These are phyloP conservation scores for Pouteria campechiana DNA, from an alignment of 179 eudicot species.

Conservation along the genomic window DNA sequence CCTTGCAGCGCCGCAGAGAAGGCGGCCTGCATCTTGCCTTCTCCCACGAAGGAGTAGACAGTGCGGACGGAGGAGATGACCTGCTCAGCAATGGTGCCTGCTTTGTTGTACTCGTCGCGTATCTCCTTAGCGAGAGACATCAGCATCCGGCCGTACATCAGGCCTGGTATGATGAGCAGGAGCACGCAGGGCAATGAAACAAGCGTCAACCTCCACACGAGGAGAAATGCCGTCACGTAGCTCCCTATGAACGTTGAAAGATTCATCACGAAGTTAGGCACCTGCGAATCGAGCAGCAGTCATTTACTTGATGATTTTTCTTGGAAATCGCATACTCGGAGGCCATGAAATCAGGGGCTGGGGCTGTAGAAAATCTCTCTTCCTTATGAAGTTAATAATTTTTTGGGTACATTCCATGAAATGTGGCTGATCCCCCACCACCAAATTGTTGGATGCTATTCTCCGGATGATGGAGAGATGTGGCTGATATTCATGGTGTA, in stretches of 20 bases:
- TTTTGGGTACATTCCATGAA: too few relatives aligned
- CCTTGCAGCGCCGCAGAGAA: slow-evolving; percentile 70
- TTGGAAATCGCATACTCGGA: neutral
- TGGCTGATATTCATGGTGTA: too few relatives aligned
- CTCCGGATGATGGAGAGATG: too few relatives aligned
- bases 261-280: slow-evolving; percentile 71
- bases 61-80: slow-evolving; percentile 82
- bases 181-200: slow-evolving; percentile 62
- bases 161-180: slow-evolving; percentile 66
- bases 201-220: slow-evolving; percentile 69
- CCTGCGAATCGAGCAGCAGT: too few relatives aligned
- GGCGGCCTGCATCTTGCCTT: slow-evolving; percentile 43
- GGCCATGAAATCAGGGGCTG: neutral
- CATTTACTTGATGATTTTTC: too few relatives aligned
- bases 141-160: slow-evolving; percentile 68
- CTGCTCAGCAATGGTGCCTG: slow-evolving; percentile 64
- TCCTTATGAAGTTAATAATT: too few relatives aligned
- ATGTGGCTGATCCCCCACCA: too few relatives aligned
- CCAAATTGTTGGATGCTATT: too few relatives aligned
- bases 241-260: slow-evolving; percentile 44
- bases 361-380: too few relatives aligned
- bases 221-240: slow-evolving; percentile 44
- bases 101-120: slow-evolving; percentile 51
- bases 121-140: slow-evolving; percentile 63
- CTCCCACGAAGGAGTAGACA: slow-evolving; percentile 84